Base-by-base conservation (phyloP, 495 filamentous ascomycete species). In the Penicillium bialowiezense region DNA sequence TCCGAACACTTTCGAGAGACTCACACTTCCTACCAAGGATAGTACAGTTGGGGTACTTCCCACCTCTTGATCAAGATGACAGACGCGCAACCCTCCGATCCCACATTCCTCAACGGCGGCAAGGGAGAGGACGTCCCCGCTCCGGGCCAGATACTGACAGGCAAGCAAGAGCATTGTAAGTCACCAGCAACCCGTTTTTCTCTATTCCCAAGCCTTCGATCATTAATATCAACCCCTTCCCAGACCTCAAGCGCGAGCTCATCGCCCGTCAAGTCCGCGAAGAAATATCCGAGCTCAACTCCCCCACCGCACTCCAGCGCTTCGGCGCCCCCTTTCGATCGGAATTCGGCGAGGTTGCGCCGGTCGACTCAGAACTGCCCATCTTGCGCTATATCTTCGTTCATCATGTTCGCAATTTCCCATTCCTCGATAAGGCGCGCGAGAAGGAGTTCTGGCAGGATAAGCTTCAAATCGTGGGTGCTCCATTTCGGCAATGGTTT, bases 401-500 rank as follows among this genome's bases (percentile, higher is more conserved):
- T 35, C 88, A 97, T 61, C 91, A 97, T 82, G 83, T 98, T 50
- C 88, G 93, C 47, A 95, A 97, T 55, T 98, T 98, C 55, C 93
- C 93, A 0, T 98, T 98, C 63, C 79, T 98, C 43, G 89, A 97
- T 65, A 86, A 91, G 76, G 93, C 93, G 19, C 86, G 81, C 53
- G 93, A 98, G 78, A 95, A 96, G 78, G 92, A 98, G 66, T 98
- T 98, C 59, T 98, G 93, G 93, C 93, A 98, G 71, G 90, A 97
- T 59, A 96, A 96, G 66, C 71, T 98, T 40, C 93, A 98, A 78
- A 83, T 91, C 67, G 91, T 96, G 69, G 35, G 90, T 81, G 53
- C 26, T 39, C 38, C 24, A 6, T 40, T 18, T 9, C 34, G 33
- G n/a, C 1, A 4, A 19, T 9, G 42, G 4, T 26, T 36, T 24